Evolutionary conservation across 1,284 basidiomycete species (phyloP).

Genomic region (Lentinula novae-zelandiae): DNA sequence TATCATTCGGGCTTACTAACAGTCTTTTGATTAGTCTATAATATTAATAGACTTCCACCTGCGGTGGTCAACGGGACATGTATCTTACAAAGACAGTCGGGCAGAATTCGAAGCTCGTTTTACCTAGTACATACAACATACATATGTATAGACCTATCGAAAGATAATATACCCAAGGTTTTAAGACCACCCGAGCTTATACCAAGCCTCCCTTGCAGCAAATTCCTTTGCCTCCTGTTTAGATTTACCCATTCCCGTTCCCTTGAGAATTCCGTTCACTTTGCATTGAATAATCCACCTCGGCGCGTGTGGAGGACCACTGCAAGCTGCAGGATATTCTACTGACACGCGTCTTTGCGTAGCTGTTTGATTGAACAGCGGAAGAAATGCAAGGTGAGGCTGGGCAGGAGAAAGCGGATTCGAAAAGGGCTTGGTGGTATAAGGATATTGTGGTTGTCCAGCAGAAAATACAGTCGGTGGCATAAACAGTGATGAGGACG

Average conservation of each 20-base stretch:
- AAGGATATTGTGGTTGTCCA: slow-evolving; percentile 20
- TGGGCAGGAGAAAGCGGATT: slow-evolving; percentile 59
- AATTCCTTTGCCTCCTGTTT: slow-evolving; percentile 75
- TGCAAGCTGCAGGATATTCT: slow-evolving; percentile 54
- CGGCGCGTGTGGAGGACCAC: slow-evolving; percentile 62
- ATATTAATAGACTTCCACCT: too few species aligned
- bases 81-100: background rate
- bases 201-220: slow-evolving; percentile 64
- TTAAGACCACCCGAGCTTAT: slow-evolving; percentile 66
- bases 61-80: too few species aligned
- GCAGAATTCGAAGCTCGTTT: background rate
- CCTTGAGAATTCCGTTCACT: slow-evolving; percentile 70
- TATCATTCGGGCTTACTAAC: background rate
- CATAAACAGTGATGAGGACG: slow-evolving; percentile 17
- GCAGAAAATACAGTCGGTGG: background rate
- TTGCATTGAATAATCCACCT: slow-evolving; percentile 61
- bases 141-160: too few species aligned
- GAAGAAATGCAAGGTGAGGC: slow-evolving; percentile 56
- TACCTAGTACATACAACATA: too few species aligned
- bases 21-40: background rate
- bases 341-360: slow-evolving; percentile 57
- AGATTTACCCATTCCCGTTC: slow-evolving; percentile 53
- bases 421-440: slow-evolving; percentile 24
- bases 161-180: background rate
- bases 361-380: slow-evolving; percentile 70